These are phyloP conservation scores for Chlamydomonas schloesseri DNA, from an alignment of 139 green algal species.

Conservation along the genomic window DNA sequence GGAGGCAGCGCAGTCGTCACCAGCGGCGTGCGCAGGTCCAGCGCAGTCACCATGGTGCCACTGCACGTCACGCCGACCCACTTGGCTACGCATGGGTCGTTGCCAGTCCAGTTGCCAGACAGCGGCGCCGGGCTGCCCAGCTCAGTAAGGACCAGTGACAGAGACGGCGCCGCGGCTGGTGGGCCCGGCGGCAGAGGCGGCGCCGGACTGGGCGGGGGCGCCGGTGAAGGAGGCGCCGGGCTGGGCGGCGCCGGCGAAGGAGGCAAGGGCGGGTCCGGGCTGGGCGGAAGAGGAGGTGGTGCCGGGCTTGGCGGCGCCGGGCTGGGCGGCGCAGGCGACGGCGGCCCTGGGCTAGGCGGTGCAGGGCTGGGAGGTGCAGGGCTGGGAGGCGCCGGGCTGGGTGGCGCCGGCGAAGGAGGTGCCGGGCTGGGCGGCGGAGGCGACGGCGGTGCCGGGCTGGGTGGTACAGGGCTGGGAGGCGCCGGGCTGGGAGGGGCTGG, in stretches of 20 bases:
- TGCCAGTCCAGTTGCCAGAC: not conserved
- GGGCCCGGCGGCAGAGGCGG: not conserved
- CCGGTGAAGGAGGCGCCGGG: not conserved
- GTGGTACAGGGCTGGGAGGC: no score
- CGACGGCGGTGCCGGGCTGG: no score
- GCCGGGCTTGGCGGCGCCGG: not conserved
- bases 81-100: not conserved
- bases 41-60: not conserved
- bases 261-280: not conserved
- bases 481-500: no score
- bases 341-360: no score
- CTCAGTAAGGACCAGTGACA: not conserved
- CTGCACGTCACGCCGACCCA: constrained; percentile 6
- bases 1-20: not conserved
- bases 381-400: no score
- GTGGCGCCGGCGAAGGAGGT: no score
- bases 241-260: not conserved
- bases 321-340: no score
- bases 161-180: not conserved
- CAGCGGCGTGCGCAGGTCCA: not conserved
- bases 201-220: not conserved
- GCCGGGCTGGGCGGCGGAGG: no score
- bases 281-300: not conserved
- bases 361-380: no score
- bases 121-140: not conserved